Conservation (phyloP, 108 stramenopile genomes). For the Nannochloropsis gaditana region DNA sequence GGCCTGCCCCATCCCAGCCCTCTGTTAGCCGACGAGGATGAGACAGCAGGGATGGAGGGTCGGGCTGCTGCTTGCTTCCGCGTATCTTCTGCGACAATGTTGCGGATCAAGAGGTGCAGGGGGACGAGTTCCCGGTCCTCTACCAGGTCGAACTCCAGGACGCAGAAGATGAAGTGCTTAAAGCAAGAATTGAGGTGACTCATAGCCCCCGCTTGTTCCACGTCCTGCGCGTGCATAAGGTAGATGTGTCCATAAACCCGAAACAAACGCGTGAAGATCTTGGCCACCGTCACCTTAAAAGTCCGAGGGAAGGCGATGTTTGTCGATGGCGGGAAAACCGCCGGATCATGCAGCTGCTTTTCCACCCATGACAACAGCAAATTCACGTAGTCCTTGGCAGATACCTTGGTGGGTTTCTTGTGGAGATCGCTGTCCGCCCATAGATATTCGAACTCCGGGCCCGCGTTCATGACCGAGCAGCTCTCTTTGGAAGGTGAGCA, state of each 20-base stretch:
- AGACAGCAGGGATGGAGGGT: neutral
- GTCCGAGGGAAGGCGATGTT: slow-evolving; percentile 40
- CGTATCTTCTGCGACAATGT: slow-evolving; percentile 29
- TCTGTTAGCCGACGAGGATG: neutral
- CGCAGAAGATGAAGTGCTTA: slow-evolving; percentile 62
- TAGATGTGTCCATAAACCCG: slow-evolving; percentile 60
- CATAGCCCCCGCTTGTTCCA: slow-evolving; percentile 55
- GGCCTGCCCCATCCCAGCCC: neutral
- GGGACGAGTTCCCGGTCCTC: slow-evolving; percentile 47
- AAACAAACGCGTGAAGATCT: slow-evolving; percentile 47
- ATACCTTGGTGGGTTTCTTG: slow-evolving; percentile 8
- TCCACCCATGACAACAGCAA: slow-evolving; percentile 50
- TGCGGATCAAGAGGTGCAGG: slow-evolving; percentile 41
- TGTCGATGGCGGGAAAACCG: slow-evolving; percentile 12
- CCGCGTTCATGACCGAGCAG: slow-evolving; percentile 4
- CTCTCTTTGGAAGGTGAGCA: neutral
- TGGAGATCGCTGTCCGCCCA: neutral
- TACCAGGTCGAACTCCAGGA: slow-evolving; percentile 55
- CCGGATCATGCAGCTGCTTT: slow-evolving; percentile 45
- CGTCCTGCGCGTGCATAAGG: slow-evolving; percentile 47
- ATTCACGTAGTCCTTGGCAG: slow-evolving; percentile 39
- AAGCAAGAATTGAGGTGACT: slow-evolving; percentile 62
- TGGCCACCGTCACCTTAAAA: slow-evolving; percentile 27
- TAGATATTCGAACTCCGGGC: neutral
- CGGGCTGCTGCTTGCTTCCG: neutral